phyloP scores from a whole-genome alignment of 2,329 filamentous ascomycete genomes.

The Hypoxylon sp. region DNA sequence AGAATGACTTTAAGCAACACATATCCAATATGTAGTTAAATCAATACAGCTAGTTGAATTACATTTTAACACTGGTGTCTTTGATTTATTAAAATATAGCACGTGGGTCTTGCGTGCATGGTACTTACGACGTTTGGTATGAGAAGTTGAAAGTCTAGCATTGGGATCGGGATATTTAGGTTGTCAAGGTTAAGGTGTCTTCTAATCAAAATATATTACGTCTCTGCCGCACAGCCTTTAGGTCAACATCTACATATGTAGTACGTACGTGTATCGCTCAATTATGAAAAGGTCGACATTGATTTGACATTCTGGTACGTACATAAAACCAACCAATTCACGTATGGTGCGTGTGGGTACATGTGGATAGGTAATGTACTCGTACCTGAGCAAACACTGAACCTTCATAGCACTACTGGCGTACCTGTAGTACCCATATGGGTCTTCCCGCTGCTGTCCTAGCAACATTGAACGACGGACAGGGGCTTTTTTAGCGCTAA shows the following conservation, averaged over 20 bases:
- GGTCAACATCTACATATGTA: neutral
- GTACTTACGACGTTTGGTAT: neutral
- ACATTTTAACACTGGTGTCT: neutral
- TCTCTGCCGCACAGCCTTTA: constrained; percentile 7
- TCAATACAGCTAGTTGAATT: neutral
- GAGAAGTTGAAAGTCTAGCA: too few relatives aligned
- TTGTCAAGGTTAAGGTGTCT: neutral
- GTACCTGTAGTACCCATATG: constrained; percentile 8
- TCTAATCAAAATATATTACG: constrained; percentile 10
- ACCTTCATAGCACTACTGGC: neutral
- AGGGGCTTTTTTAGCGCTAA: constrained; percentile 28
- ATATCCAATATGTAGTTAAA: neutral
- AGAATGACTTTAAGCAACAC: too few relatives aligned
- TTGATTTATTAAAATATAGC: neutral
- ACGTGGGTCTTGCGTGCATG: neutral
- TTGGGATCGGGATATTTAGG: too few relatives aligned
- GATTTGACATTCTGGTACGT: constrained; percentile 5
- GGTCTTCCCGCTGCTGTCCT: constrained; percentile 36
- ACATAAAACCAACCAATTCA: neutral
- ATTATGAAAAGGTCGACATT: neutral
- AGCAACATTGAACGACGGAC: constrained; percentile 37
- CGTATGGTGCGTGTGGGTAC: neutral
- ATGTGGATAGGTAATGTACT: constrained; percentile 8
- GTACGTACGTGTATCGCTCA: constrained; percentile 7
- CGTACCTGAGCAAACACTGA: neutral